Base-by-base conservation (phyloP, 148 eudicot genomes). In the Mesembryanthemum crystallinum region DNA sequence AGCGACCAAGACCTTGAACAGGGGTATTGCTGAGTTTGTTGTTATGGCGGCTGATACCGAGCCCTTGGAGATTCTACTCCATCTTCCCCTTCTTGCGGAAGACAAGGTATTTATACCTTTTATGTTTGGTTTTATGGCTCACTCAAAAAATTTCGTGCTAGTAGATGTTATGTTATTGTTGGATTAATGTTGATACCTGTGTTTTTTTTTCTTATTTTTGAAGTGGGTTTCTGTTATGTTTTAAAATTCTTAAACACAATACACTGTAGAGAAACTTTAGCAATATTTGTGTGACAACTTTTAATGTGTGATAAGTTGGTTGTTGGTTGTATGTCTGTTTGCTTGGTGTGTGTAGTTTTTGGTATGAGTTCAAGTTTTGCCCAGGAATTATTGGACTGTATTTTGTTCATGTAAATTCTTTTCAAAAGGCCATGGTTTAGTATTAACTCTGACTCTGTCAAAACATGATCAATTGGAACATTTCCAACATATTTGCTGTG, bases 31-130 rank as follows among this genome's bases (percentile, higher is more conserved):
- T 76, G 96, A 91, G 47, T 91, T 91, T 71, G 84, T 91, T 7
- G 92, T 91, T 45, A 89, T 91, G 96, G 96, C 96, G 20, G 96
- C 96, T 18, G 96, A 91, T 72, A 80, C 96, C 3, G 92, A 91
- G 85, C 96, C 96, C 7, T 87, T 91, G 78, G 96, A 91, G 82
- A 89, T 91, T 76, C 89, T 91, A 70, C 92, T 91, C 67, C 96
- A 91, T 77, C 92, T 91, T 76, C 96, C 96, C 27, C 75, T 91
- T 59, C 90, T 90, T 51, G 90, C 92, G 61, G 96, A 91, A 73
- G 96, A 91, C 59, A 91, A 91, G 96, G 96, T 91, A 85, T 42
- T 10, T 21, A 3, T 9, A 8, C 11, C n/a, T 72, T 59, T 29
- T 0, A 8, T 15, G 47, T 5, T 52, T 54, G 39, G 3, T 10